phyloP scores from a whole-genome alignment of 2,329 filamentous ascomycete genomes.

The Epichloe aotearoae region DNA sequence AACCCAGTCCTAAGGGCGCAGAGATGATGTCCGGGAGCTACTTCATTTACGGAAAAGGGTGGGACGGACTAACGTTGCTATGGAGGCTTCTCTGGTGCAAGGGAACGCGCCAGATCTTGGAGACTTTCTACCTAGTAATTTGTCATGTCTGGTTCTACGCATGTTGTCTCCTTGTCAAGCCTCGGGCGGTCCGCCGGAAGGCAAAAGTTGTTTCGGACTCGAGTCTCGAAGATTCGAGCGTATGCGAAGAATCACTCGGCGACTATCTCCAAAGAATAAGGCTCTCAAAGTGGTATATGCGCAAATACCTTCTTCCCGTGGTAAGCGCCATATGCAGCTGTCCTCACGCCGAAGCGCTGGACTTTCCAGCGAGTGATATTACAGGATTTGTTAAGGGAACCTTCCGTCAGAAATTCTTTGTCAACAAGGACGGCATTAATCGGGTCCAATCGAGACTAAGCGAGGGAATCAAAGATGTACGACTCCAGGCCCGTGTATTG shows the following conservation, averaged over 20 bases:
- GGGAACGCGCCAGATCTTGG: constrained; percentile 26
- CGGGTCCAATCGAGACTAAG: constrained; percentile 34
- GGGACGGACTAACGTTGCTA: constrained; percentile 33
- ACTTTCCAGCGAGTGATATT: constrained; percentile 40
- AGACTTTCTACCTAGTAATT: constrained; percentile 29
- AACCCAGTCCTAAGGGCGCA: constrained; percentile 2
- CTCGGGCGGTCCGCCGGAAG: constrained; percentile 10
- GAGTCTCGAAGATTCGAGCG: too few relatives aligned
- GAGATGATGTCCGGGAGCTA: constrained; percentile 22
- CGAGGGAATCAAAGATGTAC: constrained; percentile 24
- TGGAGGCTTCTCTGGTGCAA: constrained; percentile 23
- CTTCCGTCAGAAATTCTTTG: constrained; percentile 35
- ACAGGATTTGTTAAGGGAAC: constrained; percentile 35
- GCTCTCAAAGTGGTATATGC: constrained; percentile 32
- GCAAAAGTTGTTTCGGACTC: not conserved
- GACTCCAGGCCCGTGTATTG: constrained; percentile 25
- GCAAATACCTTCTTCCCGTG: constrained; percentile 39
- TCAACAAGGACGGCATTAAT: constrained; percentile 34
- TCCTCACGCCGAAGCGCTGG: constrained; percentile 33
- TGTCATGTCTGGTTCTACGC: constrained; percentile 41
- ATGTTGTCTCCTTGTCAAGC: constrained; percentile 35
- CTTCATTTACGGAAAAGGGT: constrained; percentile 41
- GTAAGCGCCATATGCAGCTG: constrained; percentile 43
- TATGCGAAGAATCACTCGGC: not conserved
- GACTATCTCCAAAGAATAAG: constrained; percentile 35